Evolutionary conservation across 108 stramenopile species (phyloP).

Genomic region (Cyclotella sp.): DNA sequence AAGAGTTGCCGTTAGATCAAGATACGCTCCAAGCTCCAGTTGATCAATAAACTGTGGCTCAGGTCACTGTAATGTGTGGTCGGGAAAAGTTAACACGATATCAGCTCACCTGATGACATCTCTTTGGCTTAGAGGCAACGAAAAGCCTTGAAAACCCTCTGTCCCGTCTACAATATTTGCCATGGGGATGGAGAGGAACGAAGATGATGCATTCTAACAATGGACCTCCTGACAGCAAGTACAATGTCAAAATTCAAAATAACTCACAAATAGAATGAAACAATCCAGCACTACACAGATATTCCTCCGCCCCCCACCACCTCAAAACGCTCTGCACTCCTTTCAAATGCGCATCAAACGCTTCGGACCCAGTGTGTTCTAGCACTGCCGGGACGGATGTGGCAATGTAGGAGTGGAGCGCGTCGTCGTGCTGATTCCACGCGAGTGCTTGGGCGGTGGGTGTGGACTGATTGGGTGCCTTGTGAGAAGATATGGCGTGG

Average conservation of each 20-base stretch:
- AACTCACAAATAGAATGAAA: constrained; percentile 75
- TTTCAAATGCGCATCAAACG: constrained; percentile 74
- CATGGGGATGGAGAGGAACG: not conserved
- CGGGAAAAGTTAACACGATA: no score
- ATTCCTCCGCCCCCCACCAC: constrained; percentile 63
- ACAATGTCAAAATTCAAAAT: no score
- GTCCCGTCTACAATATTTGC: constrained; percentile 57
- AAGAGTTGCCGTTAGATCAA: not conserved
- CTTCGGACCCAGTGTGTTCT: constrained; percentile 71
- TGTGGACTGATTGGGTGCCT: constrained; percentile 64
- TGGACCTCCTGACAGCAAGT: no score
- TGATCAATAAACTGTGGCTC: no score
- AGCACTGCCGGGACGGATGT: constrained; percentile 65
- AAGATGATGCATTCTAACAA: no score
- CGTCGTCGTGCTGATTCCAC: constrained; percentile 58
- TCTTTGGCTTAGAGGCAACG: constrained; percentile 65
- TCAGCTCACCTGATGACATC: constrained; percentile 42
- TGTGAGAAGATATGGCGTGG: constrained; percentile 22
- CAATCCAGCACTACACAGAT: constrained; percentile 68
- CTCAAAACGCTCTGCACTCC: constrained; percentile 73
- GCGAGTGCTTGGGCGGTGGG: constrained; percentile 25
- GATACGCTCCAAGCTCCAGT: not conserved
- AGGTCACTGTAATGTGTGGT: no score
- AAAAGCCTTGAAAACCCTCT: constrained; percentile 83
- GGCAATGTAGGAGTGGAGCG: constrained; percentile 58